Base-by-base conservation (phyloP, 176 grass and related monocot genomes). In the Neostapfia colusana region DNA sequence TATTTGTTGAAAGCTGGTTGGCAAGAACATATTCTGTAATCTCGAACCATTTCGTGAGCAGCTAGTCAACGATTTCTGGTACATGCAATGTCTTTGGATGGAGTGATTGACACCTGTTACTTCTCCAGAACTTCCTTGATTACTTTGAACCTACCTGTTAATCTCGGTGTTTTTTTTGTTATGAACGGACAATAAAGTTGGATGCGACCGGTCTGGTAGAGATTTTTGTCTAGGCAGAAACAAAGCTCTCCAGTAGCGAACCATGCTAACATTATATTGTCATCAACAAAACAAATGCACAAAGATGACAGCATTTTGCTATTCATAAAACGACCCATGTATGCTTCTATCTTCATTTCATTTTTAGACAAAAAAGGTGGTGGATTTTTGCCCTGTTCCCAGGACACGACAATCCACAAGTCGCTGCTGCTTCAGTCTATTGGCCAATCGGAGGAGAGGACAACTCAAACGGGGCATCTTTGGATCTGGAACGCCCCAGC, bases 1-100 rank as follows among this genome's bases (percentile, higher is more conserved):
- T 31, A 65, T 88, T 79, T 80, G 80, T 90, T 90, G 74, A 74
- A 86, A 80, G 84, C 3, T 83, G 57, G 75, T 65, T 86, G 43
- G 59, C 55, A 20, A 67, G 84, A 80, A 87, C 84, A 80, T 83
- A 86, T 83, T 90, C 83, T 79, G 41, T 58, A 83, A 79, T 65
- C 62, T 65, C 62, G 48, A 86, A 76, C 70, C 70, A 26, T 58
- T 58, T 58, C 21, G 23, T 15, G 54, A 26, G 59, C 51, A 41
- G 49, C 31, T 75, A 76, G 70, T 63, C 81, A 88, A 84, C 81
- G 70, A 55, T 74, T 84, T 84, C 28, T 80, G 26, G 31, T 75
- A 5, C 54, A 69, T 71, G 85, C 62, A 79, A 36, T 25, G 38
- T 65, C 63, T 83, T 34, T 74, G 48, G 16, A 26, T 64, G 70